These are phyloP conservation scores for Phytophthora colocasiae DNA, from an alignment of 352 stramenopile species.

Conservation along the genomic window DNA sequence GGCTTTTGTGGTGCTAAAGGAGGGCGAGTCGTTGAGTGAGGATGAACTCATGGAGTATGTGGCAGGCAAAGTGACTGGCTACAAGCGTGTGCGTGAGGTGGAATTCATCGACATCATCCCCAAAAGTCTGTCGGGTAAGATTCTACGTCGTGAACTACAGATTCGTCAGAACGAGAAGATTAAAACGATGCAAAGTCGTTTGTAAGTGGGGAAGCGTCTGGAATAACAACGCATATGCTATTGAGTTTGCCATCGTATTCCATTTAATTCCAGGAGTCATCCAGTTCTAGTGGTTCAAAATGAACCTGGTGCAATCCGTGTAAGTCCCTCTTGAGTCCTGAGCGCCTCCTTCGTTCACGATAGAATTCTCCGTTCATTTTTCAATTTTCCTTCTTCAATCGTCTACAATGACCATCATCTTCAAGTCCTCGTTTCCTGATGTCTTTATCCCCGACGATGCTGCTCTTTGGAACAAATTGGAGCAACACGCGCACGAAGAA, in stretches of 20 bases:
- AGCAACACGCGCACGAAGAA: slow-evolving; percentile 37
- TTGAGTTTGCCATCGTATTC: not conserved
- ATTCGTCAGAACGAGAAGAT: slow-evolving; percentile 44
- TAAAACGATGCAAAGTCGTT: slow-evolving; percentile 33
- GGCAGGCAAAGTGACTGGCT: slow-evolving; percentile 73
- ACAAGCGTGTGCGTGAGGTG: slow-evolving; percentile 91
- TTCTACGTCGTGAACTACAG: slow-evolving; percentile 87
- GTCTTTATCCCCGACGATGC: slow-evolving; percentile 39
- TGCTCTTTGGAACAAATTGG: slow-evolving; percentile 52
- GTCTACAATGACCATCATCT: slow-evolving; percentile 44
- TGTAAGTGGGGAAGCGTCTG: slow-evolving; percentile 14
- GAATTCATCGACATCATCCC: slow-evolving; percentile 91
- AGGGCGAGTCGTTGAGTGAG: slow-evolving; percentile 50
- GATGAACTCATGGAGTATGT: slow-evolving; percentile 87
- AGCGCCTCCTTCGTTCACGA: not conserved
- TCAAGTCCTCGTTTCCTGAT: slow-evolving; percentile 42
- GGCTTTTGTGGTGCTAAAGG: slow-evolving; percentile 90
- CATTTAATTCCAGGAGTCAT: not conserved
- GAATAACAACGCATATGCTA: not conserved
- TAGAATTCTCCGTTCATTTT: slow-evolving; percentile 19
- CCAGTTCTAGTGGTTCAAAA: not conserved
- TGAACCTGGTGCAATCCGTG: slow-evolving; percentile 3
- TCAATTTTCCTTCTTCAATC: slow-evolving; percentile 16
- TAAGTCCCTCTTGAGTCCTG: not conserved
- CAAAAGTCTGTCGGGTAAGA: slow-evolving; percentile 93